Base-by-base conservation (phyloP, 306 rosid species). In the Dryas drummondii region DNA sequence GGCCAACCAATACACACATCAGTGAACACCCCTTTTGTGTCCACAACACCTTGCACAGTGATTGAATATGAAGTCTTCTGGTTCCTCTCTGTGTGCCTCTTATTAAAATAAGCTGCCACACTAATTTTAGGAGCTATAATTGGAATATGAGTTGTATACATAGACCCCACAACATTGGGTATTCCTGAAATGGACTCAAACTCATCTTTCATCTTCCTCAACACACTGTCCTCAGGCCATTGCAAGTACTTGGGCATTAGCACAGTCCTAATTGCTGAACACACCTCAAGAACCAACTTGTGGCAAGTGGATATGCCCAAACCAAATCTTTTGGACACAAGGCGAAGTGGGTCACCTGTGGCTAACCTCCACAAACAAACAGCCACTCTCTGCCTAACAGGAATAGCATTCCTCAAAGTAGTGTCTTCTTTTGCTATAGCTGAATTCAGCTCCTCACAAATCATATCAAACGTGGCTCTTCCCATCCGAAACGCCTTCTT, bases 1-100 rank as follows among this genome's bases (percentile, higher is more conserved):
- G 98, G 98, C 99, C 99, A 96, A 0, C 99, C 99, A 19, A 92
- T 90, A 32, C 98, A 96, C 3, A 92, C 93, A 58, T 96, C 99
- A 0, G 92, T 85, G 13, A 92, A 96, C 0, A 88, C 86, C 6
- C 99, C 99, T 52, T 77, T 87, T 0, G 93, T 88, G 32, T 96
- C 96, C 4, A 87, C 97, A 2, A 90, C 98, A 9, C 98, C 99
- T 57, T 96, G 99, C 76, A 96, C 97, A 0, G 98, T 92, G 0
- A 96, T 92, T 4, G 98, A 90, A 44, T 96, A 96, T 2, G 93
- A 92, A n/a, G 93, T 87, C 70, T 92, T 96, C 76, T 90, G 93
- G 52, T 92, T 92, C 85, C 99, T 85, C 83, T 92, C 96, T 0
- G 99, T 96, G 16, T 89, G 99, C 42, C 96, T 80, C 74, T 90